Conservation (phyloP, 2,329 filamentous ascomycete genomes). For the Alternaria incomplexa region DNA sequence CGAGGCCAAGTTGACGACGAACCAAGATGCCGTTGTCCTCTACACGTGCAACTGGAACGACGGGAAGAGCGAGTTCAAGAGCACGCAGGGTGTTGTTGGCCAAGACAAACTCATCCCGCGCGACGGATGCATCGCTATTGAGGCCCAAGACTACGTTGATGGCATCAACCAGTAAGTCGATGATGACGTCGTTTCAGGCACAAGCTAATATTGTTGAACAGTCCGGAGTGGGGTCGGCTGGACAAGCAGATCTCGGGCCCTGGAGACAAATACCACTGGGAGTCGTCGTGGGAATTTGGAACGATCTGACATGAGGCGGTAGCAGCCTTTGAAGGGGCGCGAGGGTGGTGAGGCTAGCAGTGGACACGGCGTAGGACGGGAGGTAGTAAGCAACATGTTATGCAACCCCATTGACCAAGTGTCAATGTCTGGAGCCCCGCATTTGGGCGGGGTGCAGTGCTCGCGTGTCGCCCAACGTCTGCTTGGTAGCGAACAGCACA, state of each 20-base stretch:
- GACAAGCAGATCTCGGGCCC: slow-evolving; percentile 40
- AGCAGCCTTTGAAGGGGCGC: not conserved
- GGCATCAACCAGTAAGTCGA: slow-evolving; percentile 44
- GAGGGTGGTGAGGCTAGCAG: not conserved
- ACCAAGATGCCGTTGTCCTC: slow-evolving; percentile 42
- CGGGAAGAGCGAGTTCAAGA: slow-evolving; percentile 45
- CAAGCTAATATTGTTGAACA: slow-evolving; percentile 29
- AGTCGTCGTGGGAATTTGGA: slow-evolving; percentile 42
- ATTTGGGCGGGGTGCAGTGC: slow-evolving; percentile 14
- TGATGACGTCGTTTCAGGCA: not conserved
- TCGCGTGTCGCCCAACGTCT: slow-evolving; percentile 8
- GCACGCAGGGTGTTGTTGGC: slow-evolving; percentile 35
- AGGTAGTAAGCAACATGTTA: slow-evolving; percentile 9
- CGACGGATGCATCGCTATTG: slow-evolving; percentile 44
- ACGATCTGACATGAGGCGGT: slow-evolving; percentile 17
- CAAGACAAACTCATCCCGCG: slow-evolving; percentile 41
- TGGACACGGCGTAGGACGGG: not conserved
- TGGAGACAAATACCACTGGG: slow-evolving; percentile 43
- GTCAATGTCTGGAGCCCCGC: slow-evolving; percentile 20
- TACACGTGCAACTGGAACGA: slow-evolving; percentile 48
- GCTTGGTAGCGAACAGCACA: not conserved
- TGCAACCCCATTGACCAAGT: slow-evolving; percentile 5
- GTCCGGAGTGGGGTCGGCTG: slow-evolving; percentile 43
- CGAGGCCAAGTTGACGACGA: slow-evolving; percentile 38
- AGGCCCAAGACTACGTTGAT: slow-evolving; percentile 44